These are phyloP conservation scores for Penicillium frequentans DNA, from an alignment of 2,329 filamentous ascomycete species.

Conservation along the genomic window DNA sequence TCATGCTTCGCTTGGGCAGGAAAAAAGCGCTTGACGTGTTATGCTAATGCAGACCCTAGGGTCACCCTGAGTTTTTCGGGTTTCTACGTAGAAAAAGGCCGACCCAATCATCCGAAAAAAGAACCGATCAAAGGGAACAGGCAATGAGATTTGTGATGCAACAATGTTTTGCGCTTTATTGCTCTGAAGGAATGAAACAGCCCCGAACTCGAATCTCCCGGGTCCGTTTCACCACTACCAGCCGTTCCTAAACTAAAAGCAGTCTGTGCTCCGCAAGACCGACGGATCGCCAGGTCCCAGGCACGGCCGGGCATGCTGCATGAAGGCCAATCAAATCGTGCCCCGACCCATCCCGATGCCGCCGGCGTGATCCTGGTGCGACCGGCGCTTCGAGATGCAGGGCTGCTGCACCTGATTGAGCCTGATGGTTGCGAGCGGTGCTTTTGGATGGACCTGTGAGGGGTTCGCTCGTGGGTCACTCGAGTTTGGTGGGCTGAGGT, in stretches of 20 bases:
- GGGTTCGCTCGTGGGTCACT: constrained; percentile 5
- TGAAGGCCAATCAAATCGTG: constrained; percentile 14
- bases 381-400: constrained; percentile 14
- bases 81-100: neutral
- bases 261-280: constrained; percentile 15
- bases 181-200: neutral
- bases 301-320: constrained; percentile 1
- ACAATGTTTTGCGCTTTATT: neutral
- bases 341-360: constrained; percentile 6
- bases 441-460: neutral
- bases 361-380: constrained; percentile 15
- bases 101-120: neutral
- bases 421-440: neutral
- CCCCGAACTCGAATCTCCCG: neutral
- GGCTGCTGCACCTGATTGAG: constrained; percentile 8
- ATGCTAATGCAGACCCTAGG: neutral
- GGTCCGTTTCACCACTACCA: constrained; percentile 18
- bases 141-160: neutral
- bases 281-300: constrained; percentile 16
- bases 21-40: neutral
- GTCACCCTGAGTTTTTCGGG: neutral
- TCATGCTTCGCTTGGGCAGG: neutral
- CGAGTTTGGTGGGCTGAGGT: neutral
- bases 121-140: neutral
- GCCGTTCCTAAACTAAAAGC: constrained; percentile 8